Base-by-base conservation (phyloP, 257 asterid species). In the Solanum acaule region DNA sequence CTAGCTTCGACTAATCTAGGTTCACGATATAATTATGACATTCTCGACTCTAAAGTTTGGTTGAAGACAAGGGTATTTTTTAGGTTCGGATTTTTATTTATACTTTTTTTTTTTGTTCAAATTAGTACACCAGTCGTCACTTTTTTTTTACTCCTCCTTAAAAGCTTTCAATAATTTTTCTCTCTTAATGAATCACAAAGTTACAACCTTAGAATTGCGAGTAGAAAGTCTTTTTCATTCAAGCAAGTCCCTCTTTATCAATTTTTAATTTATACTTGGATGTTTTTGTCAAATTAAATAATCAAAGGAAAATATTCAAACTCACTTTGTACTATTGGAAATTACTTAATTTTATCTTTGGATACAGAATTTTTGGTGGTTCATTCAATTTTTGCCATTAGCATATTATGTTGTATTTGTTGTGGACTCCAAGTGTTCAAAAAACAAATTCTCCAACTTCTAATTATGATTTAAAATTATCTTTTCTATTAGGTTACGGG, bases 221-320 rank as follows among this genome's bases (percentile, higher is more conserved):
- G 15, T 2, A 4, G 3, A 10, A 10, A n/a, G 12, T 23, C 10
- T 0, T 10, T 63, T 3, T 2, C 1, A 23, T 63, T 10, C 15
- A 2, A 4, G 31, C 12, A 63, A n/a, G 15, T 63, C 31, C n/a
- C 6, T 61, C 9, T 20, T 4, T 10, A 23, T 10, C 29, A 10
- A 23, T 63, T 70, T 29, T 70, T 31, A 16, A 7, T 71, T 1
- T 31, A 15, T 31, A 71, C 29, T 56, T 38, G 6, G 7, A 4
- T 40, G 7, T 42, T 42, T 78, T 10, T 23, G 22, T 15, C 1
- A 6, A 77, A 6, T 40, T 40, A 40, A n/a, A 40, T n/a, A 77
- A 3, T 1, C 5, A 7, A 5, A 5, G 46, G 18, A 73, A 20
- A 34, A 10, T 73, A 35, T 10, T 75, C 31, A 22, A 56, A 18